Conservation (phyloP, 2,329 filamentous ascomycete genomes). For the Stemphylium lycopersici region DNA sequence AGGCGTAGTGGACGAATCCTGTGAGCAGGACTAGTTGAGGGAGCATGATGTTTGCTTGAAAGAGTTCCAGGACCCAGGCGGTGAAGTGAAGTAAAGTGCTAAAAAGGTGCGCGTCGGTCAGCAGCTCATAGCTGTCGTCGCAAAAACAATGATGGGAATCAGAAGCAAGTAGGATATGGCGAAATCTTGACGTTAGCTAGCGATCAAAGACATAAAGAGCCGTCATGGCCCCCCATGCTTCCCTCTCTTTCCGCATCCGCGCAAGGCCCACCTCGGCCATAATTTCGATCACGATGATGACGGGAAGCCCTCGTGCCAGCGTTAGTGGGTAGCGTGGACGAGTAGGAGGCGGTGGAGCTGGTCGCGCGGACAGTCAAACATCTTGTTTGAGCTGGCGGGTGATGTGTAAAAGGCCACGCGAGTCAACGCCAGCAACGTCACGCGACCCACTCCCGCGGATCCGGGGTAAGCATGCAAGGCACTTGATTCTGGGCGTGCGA, state of each 20-base stretch:
- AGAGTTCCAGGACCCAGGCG: not conserved
- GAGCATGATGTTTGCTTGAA: conserved; percentile 11
- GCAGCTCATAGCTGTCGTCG: conserved; percentile 1
- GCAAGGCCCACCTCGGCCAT: not conserved
- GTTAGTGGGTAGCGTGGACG: conserved; percentile 11
- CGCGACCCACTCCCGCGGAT: conserved; percentile 13
- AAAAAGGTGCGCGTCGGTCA: not conserved
- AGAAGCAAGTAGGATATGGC: not conserved
- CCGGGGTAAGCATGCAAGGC: conserved; percentile 17
- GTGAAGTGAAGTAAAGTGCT: not conserved
- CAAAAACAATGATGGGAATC: not conserved
- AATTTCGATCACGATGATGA: conserved; percentile 9
- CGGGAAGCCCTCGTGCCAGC: conserved; percentile 13
- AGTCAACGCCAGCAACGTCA: conserved; percentile 16
- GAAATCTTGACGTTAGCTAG: not conserved
- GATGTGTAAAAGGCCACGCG: conserved; percentile 15
- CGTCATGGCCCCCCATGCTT: not conserved
- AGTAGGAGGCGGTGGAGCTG: conserved; percentile 12
- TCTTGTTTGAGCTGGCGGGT: conserved; percentile 15
- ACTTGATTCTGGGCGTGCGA: conserved; percentile 5
- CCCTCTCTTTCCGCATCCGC: not conserved
- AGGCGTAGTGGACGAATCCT: conserved; percentile 19
- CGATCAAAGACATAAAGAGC: conserved; percentile 7
- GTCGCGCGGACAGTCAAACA: conserved; percentile 8
- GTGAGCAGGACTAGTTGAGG: conserved; percentile 11